A percentile compares a stretch with the other conserved stretches of the same genome.
Conservation (phyloP, 441 rosid genomes). For the Euphorbia celastroides region DNA sequence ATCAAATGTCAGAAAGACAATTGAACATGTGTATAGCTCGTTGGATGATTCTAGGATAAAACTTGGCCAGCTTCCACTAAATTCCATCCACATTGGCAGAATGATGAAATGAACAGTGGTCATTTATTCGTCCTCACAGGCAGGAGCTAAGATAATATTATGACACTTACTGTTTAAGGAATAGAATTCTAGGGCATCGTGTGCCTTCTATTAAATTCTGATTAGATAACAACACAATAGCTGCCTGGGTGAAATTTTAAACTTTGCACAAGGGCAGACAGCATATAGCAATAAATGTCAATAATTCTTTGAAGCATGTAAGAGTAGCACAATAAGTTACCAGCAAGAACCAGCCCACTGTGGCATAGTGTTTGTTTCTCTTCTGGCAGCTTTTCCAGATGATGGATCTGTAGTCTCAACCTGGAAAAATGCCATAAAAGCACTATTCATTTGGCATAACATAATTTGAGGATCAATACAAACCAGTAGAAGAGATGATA, state of each 20-base stretch:
- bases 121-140: neutral
- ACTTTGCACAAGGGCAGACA: neutral
- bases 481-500: conserved; percentile 5
- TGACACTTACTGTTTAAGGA: neutral
- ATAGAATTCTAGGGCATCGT: no score
- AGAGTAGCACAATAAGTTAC: conserved; percentile 31
- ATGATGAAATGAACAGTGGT: neutral
- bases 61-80: neutral
- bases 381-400: conserved; percentile 68
- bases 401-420: conserved; percentile 55
- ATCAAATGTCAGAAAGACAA: conserved; percentile 10
- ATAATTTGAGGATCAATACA: neutral
- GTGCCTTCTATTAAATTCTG: neutral
- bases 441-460: neutral
- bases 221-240: neutral
- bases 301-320: neutral
- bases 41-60: neutral
- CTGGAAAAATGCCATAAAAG: conserved; percentile 33
- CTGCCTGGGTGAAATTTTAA: neutral
- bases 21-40: neutral
- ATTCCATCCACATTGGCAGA: neutral
- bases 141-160: neutral
- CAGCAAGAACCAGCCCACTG: conserved; percentile 99
- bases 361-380: conserved; percentile 99
- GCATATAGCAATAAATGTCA: neutral